Base-by-base conservation (phyloP, 2,329 filamentous ascomycete genomes). In the Fusarium phyllophilum region DNA sequence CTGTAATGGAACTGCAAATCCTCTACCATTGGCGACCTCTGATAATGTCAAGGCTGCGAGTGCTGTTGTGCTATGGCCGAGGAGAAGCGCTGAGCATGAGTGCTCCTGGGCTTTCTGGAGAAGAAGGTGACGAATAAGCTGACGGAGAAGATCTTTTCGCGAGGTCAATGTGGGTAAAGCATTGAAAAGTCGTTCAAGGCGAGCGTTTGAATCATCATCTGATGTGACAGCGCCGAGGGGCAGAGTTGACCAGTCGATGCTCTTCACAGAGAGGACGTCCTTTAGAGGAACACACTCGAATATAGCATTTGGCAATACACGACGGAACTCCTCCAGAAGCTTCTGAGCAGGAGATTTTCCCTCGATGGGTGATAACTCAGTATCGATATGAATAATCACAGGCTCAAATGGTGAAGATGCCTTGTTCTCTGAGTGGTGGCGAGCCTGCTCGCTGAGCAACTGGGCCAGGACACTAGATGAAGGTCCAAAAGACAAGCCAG, bases 21-120 rank as follows among this genome's bases (percentile, higher is more conserved):
- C 96, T 55, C 96, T 89, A 3, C 96, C 96, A 83, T 97, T 98
- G 31, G 96, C 95, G 6, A 96, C 95, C 83, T 96, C 94, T 12
- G 94, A 88, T 20, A 99, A 89, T 1, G 94, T 94, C 78, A 94
- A 91, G 75, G 96, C 94, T 8, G 96, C 96, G 36, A 99, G 90
- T 22, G 91, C 90, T 10, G 95, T 98, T 26, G 96, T 97, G 74
- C 91, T 97, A 82, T 96, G 92, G 29, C 94, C 95, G 82, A 96
- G 92, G 4, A 98, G 83, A 46, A 98, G 87, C 18, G 90, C 91
- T 72, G 92, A 89, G 80, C 91, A 96, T 18, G 79, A 83, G 34
- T 87, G 83, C 22, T 84, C 81, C 70, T 89, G 86, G 15, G 93
- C 93, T 49, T 90, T 85, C 49, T 89, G 84, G 57, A 94, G 85